Evolutionary conservation across 805 yeast genomes (phyloP), one percentile per base, ranked within the genome.

Genomic region (Torulaspora franciscae): DNA sequence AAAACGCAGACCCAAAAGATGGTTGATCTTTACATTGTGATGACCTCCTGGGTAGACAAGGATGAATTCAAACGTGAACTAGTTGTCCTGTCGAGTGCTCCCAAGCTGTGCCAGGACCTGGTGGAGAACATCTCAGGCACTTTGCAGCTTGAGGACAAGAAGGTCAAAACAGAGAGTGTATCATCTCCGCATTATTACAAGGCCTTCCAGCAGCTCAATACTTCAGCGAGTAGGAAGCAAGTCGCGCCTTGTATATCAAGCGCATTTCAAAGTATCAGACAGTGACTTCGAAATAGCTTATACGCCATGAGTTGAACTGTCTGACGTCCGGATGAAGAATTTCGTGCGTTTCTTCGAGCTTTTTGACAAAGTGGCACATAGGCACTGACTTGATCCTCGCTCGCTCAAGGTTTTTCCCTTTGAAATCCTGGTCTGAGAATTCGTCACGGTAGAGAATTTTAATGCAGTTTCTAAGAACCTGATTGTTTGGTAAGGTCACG

Each of bases 171-270:
- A n/a, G 5, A 24, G 45, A 24, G 37, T 40, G 33, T 29, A 3
- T 24, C 33, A 9, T 9, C n/a, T 30, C 29, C 32, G 11, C 38
- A 40, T 10, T 43, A 36, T 13, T 47, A 32, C 32, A 43, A 33
- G 15, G 47, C 51, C 34, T 76, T 65, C 45, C 59, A 67, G 50
- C 84, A 83, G 58, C 73, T 71, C 50, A 79, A 83, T 48, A 56
- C 74, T 10, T 61, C 66, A 6, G 90, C 91, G 1, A 84, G 93
- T 28, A 74, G 97, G 56, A 90, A 90, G 61, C 95, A 85, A 60
- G 86, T 89, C 9, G 95, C 86, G 4, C 97, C 97, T 1, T 58
- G 47, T 3, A 28, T 68, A 7, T 57, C 58, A 26, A 55, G 54
- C 13, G 66, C 66, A 0, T 47, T 62, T 14, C 36, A 51, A 23